Base-by-base conservation (phyloP, 768 basidiomycete species). In the Gloeostereum incarnatum region DNA sequence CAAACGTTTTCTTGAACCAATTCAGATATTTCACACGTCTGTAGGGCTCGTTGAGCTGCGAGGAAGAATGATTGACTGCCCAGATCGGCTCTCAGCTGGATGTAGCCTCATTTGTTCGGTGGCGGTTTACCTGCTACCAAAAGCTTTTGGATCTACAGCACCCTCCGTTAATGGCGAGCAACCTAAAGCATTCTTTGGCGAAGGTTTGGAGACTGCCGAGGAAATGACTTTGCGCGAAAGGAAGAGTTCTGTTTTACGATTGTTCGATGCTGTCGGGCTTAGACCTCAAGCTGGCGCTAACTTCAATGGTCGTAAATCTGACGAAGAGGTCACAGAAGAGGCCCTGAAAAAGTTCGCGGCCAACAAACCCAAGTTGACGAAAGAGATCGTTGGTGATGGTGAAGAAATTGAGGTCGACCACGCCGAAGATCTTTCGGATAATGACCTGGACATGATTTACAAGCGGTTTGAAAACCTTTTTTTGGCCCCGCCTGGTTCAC, bases 391-490 rank as follows among this genome's bases (percentile, higher is more conserved):
- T 1, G 83, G 82, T 2, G 81, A 87, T 44, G 81, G 75, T 3
- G 87, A 88, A 54, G 86, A 84, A 47, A 77, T 83, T 5, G 87
- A 88, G 48, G 81, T 84, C 9, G 90, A 90, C 41, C 81, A 90
- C 39, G 78, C 70, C 2, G 88, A 91, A 52, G 84, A 88, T 42
- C 61, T 94, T 33, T 76, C 78, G 6, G 81, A 86, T 43, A 79
- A 82, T 49, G 82, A 93, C 46, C 61, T 96, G 38, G 75, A 84
- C 48, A 55, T 78, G 31, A 94, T 97, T 27, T 96, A 92, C 51
- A 77, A 77, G 53, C 87, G 74, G 91, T 92, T 43, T 40, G 61
- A 17, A 4, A 31, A n/a, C 7, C 24, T 26, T 24, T 24, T 32
- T 14, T 44, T n/a, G 4, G 5, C 17, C n/a, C n/a, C n/a, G n/a